These are phyloP conservation scores for Porphyra umbilicalis DNA, from an alignment of 31 red algal species.

Conservation along the genomic window DNA sequence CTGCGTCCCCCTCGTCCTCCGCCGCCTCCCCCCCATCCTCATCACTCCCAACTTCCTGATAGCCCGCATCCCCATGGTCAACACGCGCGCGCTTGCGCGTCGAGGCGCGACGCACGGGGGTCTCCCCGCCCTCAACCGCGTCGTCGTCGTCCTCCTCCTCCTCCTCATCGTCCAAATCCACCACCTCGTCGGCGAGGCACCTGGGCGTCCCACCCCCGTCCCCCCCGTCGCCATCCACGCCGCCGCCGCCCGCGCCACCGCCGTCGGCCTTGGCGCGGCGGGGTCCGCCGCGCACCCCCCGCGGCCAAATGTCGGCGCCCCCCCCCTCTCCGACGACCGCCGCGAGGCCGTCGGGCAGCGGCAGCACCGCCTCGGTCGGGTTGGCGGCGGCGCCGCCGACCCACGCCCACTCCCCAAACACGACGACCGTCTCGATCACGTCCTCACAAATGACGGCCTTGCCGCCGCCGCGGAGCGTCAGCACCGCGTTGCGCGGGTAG, in stretches of 20 bases:
- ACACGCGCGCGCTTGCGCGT: slow-evolving; percentile 18
- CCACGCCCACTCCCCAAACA: slow-evolving; percentile 44
- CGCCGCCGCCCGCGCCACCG: not conserved
- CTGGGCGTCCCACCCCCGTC: not conserved
- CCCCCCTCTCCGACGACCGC: slow-evolving; percentile 5
- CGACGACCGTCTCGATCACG: slow-evolving; percentile 38
- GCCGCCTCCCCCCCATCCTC: not conserved
- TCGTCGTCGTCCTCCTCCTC: not conserved
- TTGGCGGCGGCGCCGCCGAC: slow-evolving; percentile 3
- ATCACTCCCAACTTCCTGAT: slow-evolving; percentile 1
- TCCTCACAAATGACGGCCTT: slow-evolving; percentile 15
- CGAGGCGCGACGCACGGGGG: not conserved
- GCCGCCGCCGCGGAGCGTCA: slow-evolving; percentile 17
- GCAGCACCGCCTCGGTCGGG: slow-evolving; percentile 3
- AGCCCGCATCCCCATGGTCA: not conserved
- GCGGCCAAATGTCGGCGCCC: slow-evolving; percentile 1
- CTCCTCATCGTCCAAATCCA: not conserved
- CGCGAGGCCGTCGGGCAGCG: not conserved
- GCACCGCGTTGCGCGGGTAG: slow-evolving; percentile 26
- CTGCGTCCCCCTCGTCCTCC: slow-evolving; percentile 16
- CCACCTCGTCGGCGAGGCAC: not conserved
- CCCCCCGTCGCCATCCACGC: not conserved
- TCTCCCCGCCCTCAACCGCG: not conserved
- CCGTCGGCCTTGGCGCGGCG: not conserved
- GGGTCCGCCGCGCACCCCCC: not conserved